Evolutionary conservation across 306 rosid genomes (phyloP).

Genomic region (Aeschynomene evenia): DNA sequence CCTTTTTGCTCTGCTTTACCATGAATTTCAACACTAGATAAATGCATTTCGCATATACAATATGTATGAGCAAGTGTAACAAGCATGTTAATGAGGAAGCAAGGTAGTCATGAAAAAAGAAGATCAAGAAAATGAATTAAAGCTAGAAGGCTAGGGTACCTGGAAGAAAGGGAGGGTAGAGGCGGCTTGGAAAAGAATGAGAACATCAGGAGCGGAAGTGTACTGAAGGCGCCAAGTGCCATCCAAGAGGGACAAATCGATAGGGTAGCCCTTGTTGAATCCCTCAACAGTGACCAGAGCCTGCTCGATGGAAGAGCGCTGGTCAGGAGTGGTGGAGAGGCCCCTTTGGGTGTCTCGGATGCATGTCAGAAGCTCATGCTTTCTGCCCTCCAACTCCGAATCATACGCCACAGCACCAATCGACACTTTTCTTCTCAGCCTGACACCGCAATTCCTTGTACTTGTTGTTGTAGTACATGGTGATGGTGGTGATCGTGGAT

Average conservation of each 20-base stretch:
- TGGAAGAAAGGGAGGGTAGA: constrained; percentile 83
- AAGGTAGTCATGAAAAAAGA: too few species aligned
- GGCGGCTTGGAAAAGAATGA: constrained; percentile 83
- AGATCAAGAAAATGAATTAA: too few species aligned
- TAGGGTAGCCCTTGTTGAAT: constrained; percentile 50
- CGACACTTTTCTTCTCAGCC: too few species aligned
- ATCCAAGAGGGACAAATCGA: constrained; percentile 59
- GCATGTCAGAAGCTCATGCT: constrained; percentile 53
- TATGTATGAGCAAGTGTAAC: background rate
- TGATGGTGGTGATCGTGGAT: background rate
- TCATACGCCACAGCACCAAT: constrained; percentile 59
- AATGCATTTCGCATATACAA: background rate
- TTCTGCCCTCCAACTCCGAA: constrained; percentile 62
- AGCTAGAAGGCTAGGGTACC: too few species aligned
- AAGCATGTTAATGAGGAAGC: background rate
- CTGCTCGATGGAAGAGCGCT: constrained; percentile 81
- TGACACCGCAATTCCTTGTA: background rate
- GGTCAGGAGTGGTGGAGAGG: constrained; percentile 65
- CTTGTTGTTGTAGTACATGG: constrained; percentile 5
- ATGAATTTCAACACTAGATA: too few species aligned
- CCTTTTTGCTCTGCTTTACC: too few species aligned
- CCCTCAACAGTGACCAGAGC: constrained; percentile 79
- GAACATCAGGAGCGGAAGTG: constrained; percentile 92
- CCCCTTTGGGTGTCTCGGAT: constrained; percentile 85
- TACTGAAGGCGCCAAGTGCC: constrained; percentile 96